Base-by-base conservation (phyloP, 1,284 basidiomycete genomes). In the Pholiota adiposa region DNA sequence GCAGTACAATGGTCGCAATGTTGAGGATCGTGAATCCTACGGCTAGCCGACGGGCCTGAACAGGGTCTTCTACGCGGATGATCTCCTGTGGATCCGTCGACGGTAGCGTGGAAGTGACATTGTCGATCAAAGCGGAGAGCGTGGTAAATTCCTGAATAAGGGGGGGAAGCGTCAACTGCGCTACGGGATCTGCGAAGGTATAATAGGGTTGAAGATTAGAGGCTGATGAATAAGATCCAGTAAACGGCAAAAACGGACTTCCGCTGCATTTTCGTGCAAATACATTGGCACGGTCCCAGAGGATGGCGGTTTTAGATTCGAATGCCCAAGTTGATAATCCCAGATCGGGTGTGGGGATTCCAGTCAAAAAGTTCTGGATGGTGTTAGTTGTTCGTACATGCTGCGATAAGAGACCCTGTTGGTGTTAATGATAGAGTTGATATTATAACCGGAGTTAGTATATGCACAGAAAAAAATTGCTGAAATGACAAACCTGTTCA, bases 231-330 rank as follows among this genome's bases (percentile, higher is more conserved):
- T 58, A 31, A 19, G 41, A 43, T 21, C 34, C 19, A 27, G 21
- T 25, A 50, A 51, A 49, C 55, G 54, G 49, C 50, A 59, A 56
- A 33, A 43, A 65, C 64, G 56, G 54, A 65, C 65, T 63, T 41
- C 57, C 57, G 48, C 50, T 57, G 57, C 60, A 63, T 50, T 62
- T 64, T 33, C 56, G 58, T n/a, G 51, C 61, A 49, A 69, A 65
- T 21, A 63, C 41, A 12, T 61, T 49, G 2, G 63, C 67, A 25
- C 65, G 55, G 40, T 71, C 65, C 64, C 64, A 69, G 12, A 75
- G 64, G 3, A 73, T 61, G 7, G 67, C 62, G 11, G 70, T 66
- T 56, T 73, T 72, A 2, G 70, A 68, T 34, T 69, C 69, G 16
- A 75, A 60, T 0, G 71, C 69, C 25, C 65, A 58, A 21, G 67